These are phyloP conservation scores for Nemania abortiva DNA, from an alignment of 2,329 filamentous ascomycete genomes.

Conservation along the genomic window DNA sequence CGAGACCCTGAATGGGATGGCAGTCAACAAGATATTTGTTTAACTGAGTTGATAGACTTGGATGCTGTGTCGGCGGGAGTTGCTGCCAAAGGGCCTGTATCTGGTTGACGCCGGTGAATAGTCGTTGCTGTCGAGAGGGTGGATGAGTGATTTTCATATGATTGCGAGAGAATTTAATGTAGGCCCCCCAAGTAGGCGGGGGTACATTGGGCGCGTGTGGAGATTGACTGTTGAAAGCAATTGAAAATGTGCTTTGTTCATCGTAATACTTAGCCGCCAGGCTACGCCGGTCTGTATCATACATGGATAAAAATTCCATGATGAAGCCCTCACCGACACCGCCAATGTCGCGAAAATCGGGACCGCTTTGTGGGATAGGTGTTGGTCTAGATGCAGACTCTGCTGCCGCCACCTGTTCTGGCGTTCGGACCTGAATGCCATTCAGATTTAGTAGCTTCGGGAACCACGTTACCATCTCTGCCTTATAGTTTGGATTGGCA, in stretches of 20 bases:
- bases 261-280: conserved; percentile 80
- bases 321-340: conserved; percentile 82
- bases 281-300: conserved; percentile 76
- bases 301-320: conserved; percentile 77
- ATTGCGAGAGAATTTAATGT: conserved; percentile 83
- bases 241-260: conserved; percentile 77
- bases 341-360: conserved; percentile 80
- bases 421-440: conserved; percentile 77
- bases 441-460: conserved; percentile 84
- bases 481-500: conserved; percentile 69
- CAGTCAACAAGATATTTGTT: conserved; percentile 87
- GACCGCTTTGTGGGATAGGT: conserved; percentile 71
- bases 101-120: conserved; percentile 71
- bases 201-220: conserved; percentile 62
- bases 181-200: conserved; percentile 74
- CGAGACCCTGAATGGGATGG: conserved; percentile 76
- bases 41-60: conserved; percentile 73
- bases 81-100: conserved; percentile 77
- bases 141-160: conserved; percentile 74
- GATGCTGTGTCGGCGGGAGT: conserved; percentile 80
- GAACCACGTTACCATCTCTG: conserved; percentile 83
- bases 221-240: conserved; percentile 74
- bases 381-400: conserved; percentile 63
- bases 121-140: conserved; percentile 71
- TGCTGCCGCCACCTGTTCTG: conserved; percentile 73